Evolutionary conservation across 345 rosid genomes (phyloP).

Genomic region (Laguncularia racemosa): DNA sequence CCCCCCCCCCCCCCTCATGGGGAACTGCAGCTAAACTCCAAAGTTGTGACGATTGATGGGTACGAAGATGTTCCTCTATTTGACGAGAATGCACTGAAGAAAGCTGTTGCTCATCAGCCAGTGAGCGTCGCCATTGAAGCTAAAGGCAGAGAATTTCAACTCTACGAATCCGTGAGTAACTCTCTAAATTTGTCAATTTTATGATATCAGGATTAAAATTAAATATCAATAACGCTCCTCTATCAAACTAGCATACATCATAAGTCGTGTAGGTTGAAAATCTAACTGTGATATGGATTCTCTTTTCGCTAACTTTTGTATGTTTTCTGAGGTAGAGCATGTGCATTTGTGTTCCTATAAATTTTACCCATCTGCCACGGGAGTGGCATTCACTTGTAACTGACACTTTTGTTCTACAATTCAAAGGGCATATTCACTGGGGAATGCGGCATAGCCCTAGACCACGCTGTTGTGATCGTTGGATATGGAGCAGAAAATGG

Average conservation of each 20-base stretch:
- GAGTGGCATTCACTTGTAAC: background rate
- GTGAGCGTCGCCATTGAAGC: slow-evolving; percentile 79
- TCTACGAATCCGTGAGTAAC: slow-evolving; percentile 52
- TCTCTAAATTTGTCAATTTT: background rate
- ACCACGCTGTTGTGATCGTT: slow-evolving; percentile 74
- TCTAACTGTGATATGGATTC: too few relatives aligned
- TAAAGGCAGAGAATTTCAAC: slow-evolving; percentile 64
- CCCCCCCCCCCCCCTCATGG: too few relatives aligned
- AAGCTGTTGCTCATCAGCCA: slow-evolving; percentile 76
- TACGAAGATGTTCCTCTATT: slow-evolving; percentile 65
- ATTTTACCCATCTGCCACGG: background rate
- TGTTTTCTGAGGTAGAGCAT: too few relatives aligned
- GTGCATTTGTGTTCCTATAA: too few relatives aligned
- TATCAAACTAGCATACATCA: too few relatives aligned
- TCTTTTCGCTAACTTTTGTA: too few relatives aligned
- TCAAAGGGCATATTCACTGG: slow-evolving; percentile 78
- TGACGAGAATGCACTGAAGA: slow-evolving; percentile 52
- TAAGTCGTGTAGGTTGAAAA: too few relatives aligned
- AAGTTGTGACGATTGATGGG: slow-evolving; percentile 46
- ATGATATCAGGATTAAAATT: background rate
- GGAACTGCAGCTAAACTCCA: slow-evolving; percentile 41
- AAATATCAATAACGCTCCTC: background rate
- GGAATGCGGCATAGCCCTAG: slow-evolving; percentile 49
- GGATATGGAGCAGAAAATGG: slow-evolving; percentile 88
- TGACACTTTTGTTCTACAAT: background rate